Conservation (phyloP, 108 stramenopile genomes). For the Cyclotella kingstonii region DNA sequence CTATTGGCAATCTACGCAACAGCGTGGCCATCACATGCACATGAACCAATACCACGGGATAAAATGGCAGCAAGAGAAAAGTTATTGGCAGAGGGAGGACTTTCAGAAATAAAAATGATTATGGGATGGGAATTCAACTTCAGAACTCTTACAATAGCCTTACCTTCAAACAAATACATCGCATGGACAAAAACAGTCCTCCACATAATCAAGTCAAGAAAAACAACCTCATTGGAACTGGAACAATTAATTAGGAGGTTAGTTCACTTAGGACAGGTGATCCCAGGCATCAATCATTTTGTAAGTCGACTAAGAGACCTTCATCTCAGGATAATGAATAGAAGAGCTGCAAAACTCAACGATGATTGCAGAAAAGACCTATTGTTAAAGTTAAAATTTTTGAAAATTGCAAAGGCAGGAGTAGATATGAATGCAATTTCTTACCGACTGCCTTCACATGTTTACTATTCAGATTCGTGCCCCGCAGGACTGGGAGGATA, state of each 20-base stretch:
- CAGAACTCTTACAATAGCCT: neutral
- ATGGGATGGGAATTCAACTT: constrained; percentile 23
- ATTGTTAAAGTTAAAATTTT: neutral
- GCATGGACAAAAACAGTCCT: constrained; percentile 13
- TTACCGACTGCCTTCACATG: constrained; percentile 9
- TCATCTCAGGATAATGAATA: neutral
- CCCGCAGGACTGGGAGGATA: constrained; percentile 27
- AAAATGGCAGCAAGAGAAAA: constrained; percentile 17
- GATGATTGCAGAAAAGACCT: neutral
- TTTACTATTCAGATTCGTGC: constrained; percentile 25
- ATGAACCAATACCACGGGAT: constrained; percentile 21
- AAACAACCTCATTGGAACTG: constrained; percentile 1
- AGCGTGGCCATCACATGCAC: neutral
- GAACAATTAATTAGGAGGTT: constrained; percentile 16
- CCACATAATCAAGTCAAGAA: neutral
- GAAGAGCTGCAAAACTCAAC: neutral
- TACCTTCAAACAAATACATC: constrained; percentile 24
- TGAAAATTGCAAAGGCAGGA: constrained; percentile 8
- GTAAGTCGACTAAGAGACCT: constrained; percentile 9
- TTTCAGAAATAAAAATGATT: constrained; percentile 17
- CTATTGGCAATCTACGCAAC: constrained; percentile 8
- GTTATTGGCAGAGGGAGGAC: constrained; percentile 11
- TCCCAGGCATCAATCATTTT: constrained; percentile 18
- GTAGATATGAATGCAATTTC: constrained; percentile 19
- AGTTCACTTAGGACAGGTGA: constrained; percentile 5